Conservation (phyloP, 164 flowering plant species). For the Euptelea pleiosperma region DNA sequence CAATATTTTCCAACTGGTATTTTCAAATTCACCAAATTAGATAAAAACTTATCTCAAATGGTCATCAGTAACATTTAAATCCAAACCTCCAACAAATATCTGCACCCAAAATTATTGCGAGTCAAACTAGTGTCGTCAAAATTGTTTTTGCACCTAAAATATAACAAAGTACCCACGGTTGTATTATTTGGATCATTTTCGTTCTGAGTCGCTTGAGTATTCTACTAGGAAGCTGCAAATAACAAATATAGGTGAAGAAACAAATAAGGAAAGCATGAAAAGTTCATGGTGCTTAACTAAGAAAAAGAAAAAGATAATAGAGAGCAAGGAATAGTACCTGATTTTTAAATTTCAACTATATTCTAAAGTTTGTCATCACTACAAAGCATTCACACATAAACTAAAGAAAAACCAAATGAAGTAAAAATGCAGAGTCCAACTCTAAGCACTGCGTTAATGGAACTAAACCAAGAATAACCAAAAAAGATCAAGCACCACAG, state of each 20-base stretch:
- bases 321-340: too few relatives aligned
- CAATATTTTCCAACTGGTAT: constrained; percentile 86
- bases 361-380: too few relatives aligned
- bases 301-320: too few relatives aligned
- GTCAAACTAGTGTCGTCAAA: constrained; percentile 5
- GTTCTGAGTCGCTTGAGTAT: constrained; percentile 45
- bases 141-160: neutral
- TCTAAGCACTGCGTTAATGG: too few relatives aligned
- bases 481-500: too few relatives aligned
- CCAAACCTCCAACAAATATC: constrained; percentile 90
- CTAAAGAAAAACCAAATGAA: too few relatives aligned
- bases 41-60: constrained; percentile 61
- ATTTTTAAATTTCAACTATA: too few relatives aligned
- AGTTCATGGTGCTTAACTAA: too few relatives aligned
- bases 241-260: constrained; percentile 11
- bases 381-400: too few relatives aligned
- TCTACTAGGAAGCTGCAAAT: constrained; percentile 71
- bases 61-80: constrained; percentile 70
- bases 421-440: too few relatives aligned
- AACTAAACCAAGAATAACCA: too few relatives aligned
- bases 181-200: constrained; percentile 88
- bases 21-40: constrained; percentile 73
- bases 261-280: neutral
- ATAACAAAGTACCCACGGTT: constrained; percentile 59
- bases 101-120: constrained; percentile 26